Evolutionary conservation across 768 basidiomycete species (phyloP), one percentile per base, ranked within the genome.

Genomic region (Boletellus ananiceps): DNA sequence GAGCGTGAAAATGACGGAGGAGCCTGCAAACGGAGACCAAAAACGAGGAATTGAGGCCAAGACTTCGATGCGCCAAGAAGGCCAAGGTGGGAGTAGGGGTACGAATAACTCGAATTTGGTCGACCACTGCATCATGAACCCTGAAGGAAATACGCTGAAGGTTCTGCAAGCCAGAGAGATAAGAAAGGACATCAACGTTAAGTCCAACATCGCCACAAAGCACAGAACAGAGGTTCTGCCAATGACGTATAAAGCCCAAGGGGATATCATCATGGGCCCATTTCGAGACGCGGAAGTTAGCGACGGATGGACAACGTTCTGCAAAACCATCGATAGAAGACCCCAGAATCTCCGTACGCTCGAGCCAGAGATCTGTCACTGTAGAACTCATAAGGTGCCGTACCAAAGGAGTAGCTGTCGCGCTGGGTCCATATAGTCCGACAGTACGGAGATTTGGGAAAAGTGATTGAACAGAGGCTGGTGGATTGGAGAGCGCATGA

Each of bases 381-480:
- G 36, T 19, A 2, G 57, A 15, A 12, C 37, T 37, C 35, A 32
- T 16, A 31, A 58, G 41, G 19, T 58, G 46, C 21, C 29, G 57
- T 2, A 58, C 5, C 8, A 58, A 34, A 8, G 56, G 52, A 15
- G 27, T 4, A n/a, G 54, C 5, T 4, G n/a, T 8, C 1, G 15
- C 8, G 5, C 14, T 16, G 15, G 45, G 45, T 4, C n/a, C 3
- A 2, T 42, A 0, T 2, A 55, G 5, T 12, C 29, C 40, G 7
- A 58, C 19, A 4, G 19, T 0, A 23, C 39, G 47, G 46, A 58
- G 50, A 3, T 49, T 59, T 3, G 53, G 57, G 21, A 55, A 55
- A n/a, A 59, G 3, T 19, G 19, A 19, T 19, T 19, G 19, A 19
- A 3, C 8, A 6, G 44, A 33, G 25, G 25, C 2, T 4, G 49